Percentiles rank a stretch among this genome's conserved stretches.
phyloP scores from a whole-genome alignment of 1,284 basidiomycete genomes.

The Boletus semigastroideus region DNA sequence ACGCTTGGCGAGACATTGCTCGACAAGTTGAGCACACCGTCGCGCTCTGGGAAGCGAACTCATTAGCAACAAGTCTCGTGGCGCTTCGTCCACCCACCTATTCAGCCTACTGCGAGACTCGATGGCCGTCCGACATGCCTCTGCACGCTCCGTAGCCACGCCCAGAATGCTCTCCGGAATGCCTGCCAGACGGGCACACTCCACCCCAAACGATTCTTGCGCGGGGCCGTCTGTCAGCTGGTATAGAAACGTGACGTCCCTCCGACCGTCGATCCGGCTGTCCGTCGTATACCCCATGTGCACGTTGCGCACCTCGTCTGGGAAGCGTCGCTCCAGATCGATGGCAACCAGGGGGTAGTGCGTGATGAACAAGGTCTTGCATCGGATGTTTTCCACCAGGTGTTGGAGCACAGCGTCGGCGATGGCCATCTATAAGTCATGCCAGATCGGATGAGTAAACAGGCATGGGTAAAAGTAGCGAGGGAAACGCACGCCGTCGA shows the following conservation, averaged over 20 bases:
- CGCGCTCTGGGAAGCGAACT: constrained; percentile 16
- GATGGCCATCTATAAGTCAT: constrained; percentile 70
- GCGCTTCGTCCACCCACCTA: constrained; percentile 38
- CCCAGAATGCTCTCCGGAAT: constrained; percentile 67
- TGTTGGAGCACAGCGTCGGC: constrained; percentile 79
- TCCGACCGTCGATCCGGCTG: constrained; percentile 62
- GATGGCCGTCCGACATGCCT: constrained; percentile 54
- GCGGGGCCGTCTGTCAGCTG: constrained; percentile 71
- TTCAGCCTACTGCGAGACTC: constrained; percentile 50
- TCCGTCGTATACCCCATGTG: constrained; percentile 86
- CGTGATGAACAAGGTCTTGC: constrained; percentile 91
- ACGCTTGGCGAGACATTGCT: constrained; percentile 22
- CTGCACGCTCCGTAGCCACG: constrained; percentile 56
- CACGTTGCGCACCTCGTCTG: constrained; percentile 64
- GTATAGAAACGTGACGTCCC: constrained; percentile 86
- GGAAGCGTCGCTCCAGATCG: constrained; percentile 54
- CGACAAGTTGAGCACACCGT: constrained; percentile 24
- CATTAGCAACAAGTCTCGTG: not conserved
- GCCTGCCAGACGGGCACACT: constrained; percentile 85
- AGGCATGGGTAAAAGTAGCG: not conserved
- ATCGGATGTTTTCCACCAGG: constrained; percentile 59
- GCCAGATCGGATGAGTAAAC: no score
- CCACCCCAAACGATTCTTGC: constrained; percentile 82
- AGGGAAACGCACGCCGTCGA: constrained; percentile 67
- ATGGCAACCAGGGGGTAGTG: constrained; percentile 82